Conservation (phyloP, 2,329 filamentous ascomycete species). For the Leptographium radiaticola region DNA sequence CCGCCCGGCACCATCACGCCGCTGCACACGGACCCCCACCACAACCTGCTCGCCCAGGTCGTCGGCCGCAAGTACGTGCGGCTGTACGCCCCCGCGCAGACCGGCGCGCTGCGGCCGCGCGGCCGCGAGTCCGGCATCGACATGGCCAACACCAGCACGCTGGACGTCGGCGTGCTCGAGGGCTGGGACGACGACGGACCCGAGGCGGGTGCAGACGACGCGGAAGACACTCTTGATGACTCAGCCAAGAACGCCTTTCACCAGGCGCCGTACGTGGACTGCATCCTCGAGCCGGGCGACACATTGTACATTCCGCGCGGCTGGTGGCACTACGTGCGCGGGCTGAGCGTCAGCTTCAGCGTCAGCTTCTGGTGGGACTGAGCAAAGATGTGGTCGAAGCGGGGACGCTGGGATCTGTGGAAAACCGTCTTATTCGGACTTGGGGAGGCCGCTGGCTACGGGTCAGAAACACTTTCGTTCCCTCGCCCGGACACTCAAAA, state of each 20-base stretch:
- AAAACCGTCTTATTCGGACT: neutral
- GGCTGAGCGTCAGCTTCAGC: conserved; percentile 76
- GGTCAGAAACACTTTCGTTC: neutral
- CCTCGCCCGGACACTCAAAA: neutral
- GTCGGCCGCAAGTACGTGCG: conserved; percentile 88
- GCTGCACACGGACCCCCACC: conserved; percentile 85
- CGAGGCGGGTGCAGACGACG: conserved; percentile 14
- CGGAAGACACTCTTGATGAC: conserved; percentile 14
- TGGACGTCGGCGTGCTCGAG: conserved; percentile 64
- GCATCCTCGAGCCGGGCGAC: conserved; percentile 68
- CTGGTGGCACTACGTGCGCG: conserved; percentile 97
- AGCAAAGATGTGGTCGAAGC: neutral
- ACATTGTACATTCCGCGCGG: conserved; percentile 81
- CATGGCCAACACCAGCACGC: conserved; percentile 78
- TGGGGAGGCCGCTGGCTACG: too few species aligned
- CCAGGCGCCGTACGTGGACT: conserved; percentile 56
- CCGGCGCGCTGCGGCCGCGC: conserved; percentile 43
- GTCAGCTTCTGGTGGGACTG: conserved; percentile 94
- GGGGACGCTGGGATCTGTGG: too few species aligned
- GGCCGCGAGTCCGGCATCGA: conserved; percentile 59
- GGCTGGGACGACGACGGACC: conserved; percentile 33
- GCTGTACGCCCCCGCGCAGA: conserved; percentile 60
- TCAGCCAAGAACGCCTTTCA: conserved; percentile 30
- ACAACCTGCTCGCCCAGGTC: conserved; percentile 83
- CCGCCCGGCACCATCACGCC: conserved; percentile 81